Evolutionary conservation across 352 stramenopile genomes (phyloP), one percentile per base, ranked within the genome.

Genomic region (Globisporangium megalacanthum): DNA sequence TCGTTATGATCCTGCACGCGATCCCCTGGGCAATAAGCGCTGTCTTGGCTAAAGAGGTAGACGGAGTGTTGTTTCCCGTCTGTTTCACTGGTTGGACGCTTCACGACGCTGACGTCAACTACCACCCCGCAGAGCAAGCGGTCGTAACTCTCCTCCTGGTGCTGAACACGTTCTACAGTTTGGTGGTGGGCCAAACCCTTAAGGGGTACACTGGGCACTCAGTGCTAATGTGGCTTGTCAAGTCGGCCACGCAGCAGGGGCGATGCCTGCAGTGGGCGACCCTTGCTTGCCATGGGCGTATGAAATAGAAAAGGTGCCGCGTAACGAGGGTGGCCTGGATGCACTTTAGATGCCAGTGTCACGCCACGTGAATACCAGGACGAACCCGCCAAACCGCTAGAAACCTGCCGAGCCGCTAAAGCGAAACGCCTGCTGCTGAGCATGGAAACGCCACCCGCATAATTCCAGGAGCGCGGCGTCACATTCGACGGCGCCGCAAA

Each of bases 1-100:
- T 64, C 3, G 6, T 50, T 2, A 17, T 70, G 0, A 68, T 66
- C 11, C 7, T 69, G 7, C 54, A 69, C n/a, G 64, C 57, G 0
- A 71, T 68, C 9, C 29, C 42, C 6, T 70, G 62, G 62, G 59
- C 59, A 3, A 33, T 66, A 4, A 68, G 63, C 7, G 55, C 49
- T 0, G 60, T 61, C 2, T 7, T 73, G 0, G 45, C 63, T 0
- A 55, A 70, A 14, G 36, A 52, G 4, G 15, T 61, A 13, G 47
- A 73, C 0, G 53, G 25, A 7, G 19, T 36, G 4, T 20, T 70
- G 2, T 49, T 61, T 31, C 66, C 58, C 0, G 56, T 68, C 11
- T 19, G 53, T 0, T 70, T 61, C n/a, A 47, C 58, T 0, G 49
- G 58, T 0, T 48, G 58, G 1, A 52, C 58, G 0, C 46, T 73